Evolutionary conservation across 2,329 filamentous ascomycete species (phyloP).

Genomic region (Anthostomella pinea): DNA sequence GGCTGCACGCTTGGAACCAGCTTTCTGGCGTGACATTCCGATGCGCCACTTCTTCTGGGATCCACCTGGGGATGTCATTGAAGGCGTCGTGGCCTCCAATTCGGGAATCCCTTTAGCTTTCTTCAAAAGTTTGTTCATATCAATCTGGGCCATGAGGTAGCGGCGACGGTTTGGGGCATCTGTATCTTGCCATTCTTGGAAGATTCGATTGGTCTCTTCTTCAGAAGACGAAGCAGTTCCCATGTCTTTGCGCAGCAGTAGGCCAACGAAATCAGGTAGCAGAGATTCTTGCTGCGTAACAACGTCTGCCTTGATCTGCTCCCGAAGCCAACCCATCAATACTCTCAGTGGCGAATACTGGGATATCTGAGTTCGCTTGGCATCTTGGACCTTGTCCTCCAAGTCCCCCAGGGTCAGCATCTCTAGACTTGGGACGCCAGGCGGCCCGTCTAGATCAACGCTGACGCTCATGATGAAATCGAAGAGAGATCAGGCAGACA

Average conservation of each 20-base stretch:
- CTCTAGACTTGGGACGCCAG: slow-evolving; percentile 10
- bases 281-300: slow-evolving; percentile 15
- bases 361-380: slow-evolving; percentile 1
- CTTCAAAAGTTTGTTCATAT: slow-evolving; percentile 19
- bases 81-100: not conserved
- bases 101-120: not conserved
- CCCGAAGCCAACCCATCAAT: slow-evolving; percentile 27
- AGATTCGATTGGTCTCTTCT: slow-evolving; percentile 14
- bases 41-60: not conserved
- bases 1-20: not conserved
- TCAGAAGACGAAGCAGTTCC: slow-evolving; percentile 12
- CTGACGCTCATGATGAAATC: slow-evolving; percentile 20
- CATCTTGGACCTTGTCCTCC: slow-evolving; percentile 10
- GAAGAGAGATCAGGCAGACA: no score
- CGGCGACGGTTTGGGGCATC: slow-evolving; percentile 23
- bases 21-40: not conserved
- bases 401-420: slow-evolving; percentile 15
- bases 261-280: slow-evolving; percentile 18
- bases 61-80: not conserved
- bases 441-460: slow-evolving; percentile 1
- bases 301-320: slow-evolving; percentile 24
- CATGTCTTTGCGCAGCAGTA: slow-evolving; percentile 15
- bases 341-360: slow-evolving; percentile 15
- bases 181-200: slow-evolving; percentile 23
- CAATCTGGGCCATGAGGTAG: slow-evolving; percentile 24